Evolutionary conservation across 805 yeast species (phyloP), one percentile per base, ranked within the genome.

Genomic region (Zygoascus flipseniorum): DNA sequence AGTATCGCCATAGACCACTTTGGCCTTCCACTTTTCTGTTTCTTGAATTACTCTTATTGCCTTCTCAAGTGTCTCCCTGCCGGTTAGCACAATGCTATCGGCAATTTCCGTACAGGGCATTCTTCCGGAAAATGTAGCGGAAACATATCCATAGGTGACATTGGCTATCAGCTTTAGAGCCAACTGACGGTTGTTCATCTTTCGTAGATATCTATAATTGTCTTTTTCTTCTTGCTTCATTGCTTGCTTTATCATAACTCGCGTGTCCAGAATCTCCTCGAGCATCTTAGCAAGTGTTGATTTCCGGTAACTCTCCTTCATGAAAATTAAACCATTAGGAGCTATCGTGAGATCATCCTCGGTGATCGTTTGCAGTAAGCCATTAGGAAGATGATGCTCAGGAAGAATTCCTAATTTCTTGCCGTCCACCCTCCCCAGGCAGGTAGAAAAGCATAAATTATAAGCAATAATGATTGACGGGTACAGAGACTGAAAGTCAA

Each of bases 81-180:
- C 99, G 0, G 93, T 82, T 20, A 89, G 81, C 0, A 93, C 99
- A 65, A 93, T 88, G 11, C 95, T 85, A 69, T 93, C 99, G 0
- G 99, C 96, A 31, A 93, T 76, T 65, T 90, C 98, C 0, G 96
- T 82, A 61, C 93, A 87, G 0, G 99, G 98, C 99, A 93, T 93
- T 57, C 99, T 73, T 0, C 99, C 99, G 8, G 96, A 88, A 64
- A 85, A 93, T 0, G 96, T 81, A 0, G 99, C 99, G 0, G 97
- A 85, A 0, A 97, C 78, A 64, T 93, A 93, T 0, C 99, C 99
- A 70, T 93, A 93, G 0, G 97, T 92, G 8, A 93, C 99, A 67
- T 89, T 90, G 0, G 99, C 97, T 44, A 89, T 83, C 48, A 92
- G 72, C 64, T 93, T 93, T 57, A 93, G 71, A 0, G 97, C 98